A percentile compares a stretch with the other conserved stretches of the same genome.
Conservation (phyloP, 208 protist genomes). For the Vickermania spadyakhi region DNA sequence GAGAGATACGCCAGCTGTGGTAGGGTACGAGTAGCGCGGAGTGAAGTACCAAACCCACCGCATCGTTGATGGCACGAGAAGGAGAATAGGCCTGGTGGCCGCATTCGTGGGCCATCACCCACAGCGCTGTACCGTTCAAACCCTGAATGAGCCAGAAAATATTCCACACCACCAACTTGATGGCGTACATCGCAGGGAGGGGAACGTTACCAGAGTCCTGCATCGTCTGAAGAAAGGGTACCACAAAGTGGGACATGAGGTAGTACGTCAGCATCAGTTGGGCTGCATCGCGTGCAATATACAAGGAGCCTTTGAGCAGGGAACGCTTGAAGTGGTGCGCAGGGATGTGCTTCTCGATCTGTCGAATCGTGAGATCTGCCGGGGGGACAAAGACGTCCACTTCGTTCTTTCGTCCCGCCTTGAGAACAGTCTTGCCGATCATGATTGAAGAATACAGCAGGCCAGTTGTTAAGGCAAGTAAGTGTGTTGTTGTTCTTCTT, state of each 20-base stretch:
- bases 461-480: too few species aligned
- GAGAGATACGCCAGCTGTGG: slow-evolving; percentile 89
- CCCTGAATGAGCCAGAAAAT: slow-evolving; percentile 83
- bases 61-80: slow-evolving; percentile 68
- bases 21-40: slow-evolving; percentile 86
- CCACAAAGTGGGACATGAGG: slow-evolving; percentile 39
- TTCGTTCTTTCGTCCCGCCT: slow-evolving; percentile 44
- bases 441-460: background rate
- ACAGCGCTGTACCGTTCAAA: slow-evolving; percentile 78
- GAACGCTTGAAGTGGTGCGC: slow-evolving; percentile 65
- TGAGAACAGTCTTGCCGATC: slow-evolving; percentile 12
- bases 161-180: slow-evolving; percentile 42
- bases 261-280: slow-evolving; percentile 39
- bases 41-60: slow-evolving; percentile 85
- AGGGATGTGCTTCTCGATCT: slow-evolving; percentile 72
- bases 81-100: slow-evolving; percentile 90
- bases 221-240: slow-evolving; percentile 22
- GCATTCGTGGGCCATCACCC: slow-evolving; percentile 94
- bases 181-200: slow-evolving; percentile 5
- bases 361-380: slow-evolving; percentile 43
- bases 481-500: too few species aligned
- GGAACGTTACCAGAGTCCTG: slow-evolving; percentile 4
- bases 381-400: slow-evolving; percentile 57
- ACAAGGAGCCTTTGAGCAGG: slow-evolving; percentile 24
- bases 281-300: slow-evolving; percentile 49